phyloP scores from a whole-genome alignment of 140 eudicot genomes.

The Ambrosia hybrid region DNA sequence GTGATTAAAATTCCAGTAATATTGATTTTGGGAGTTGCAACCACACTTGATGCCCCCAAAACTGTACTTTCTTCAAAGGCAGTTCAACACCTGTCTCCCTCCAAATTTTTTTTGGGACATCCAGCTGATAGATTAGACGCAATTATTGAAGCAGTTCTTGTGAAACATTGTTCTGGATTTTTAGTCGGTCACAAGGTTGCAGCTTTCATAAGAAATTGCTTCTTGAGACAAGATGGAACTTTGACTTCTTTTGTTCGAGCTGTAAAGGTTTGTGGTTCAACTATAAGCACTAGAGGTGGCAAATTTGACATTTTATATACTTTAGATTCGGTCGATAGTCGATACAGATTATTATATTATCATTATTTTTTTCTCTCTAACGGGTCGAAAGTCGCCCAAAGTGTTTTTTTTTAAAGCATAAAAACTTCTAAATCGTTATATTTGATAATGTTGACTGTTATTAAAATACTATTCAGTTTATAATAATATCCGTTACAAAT shows the following conservation, averaged over 20 bases:
- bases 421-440: background rate
- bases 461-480: background rate
- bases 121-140: conserved; percentile 89
- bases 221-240: conserved; percentile 89
- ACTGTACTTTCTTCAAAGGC: conserved; percentile 56
- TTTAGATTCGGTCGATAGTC: background rate
- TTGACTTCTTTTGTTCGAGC: conserved; percentile 74
- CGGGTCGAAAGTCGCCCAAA: background rate
- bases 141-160: conserved; percentile 60
- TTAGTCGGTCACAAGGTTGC: conserved; percentile 73
- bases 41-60: conserved; percentile 66
- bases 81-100: conserved; percentile 47
- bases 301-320: background rate
- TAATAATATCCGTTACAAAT: background rate
- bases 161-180: conserved; percentile 64
- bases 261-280: conserved; percentile 58
- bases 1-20: conserved; percentile 73
- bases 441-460: background rate
- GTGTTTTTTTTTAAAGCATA: background rate
- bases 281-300: conserved; percentile 1
- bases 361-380: background rate
- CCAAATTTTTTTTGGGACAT: conserved; percentile 60
- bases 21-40: conserved; percentile 79
- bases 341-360: background rate
- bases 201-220: conserved; percentile 68